phyloP scores from a whole-genome alignment of 1,139 yeast species.

The Scheffersomyces lignicola region DNA sequence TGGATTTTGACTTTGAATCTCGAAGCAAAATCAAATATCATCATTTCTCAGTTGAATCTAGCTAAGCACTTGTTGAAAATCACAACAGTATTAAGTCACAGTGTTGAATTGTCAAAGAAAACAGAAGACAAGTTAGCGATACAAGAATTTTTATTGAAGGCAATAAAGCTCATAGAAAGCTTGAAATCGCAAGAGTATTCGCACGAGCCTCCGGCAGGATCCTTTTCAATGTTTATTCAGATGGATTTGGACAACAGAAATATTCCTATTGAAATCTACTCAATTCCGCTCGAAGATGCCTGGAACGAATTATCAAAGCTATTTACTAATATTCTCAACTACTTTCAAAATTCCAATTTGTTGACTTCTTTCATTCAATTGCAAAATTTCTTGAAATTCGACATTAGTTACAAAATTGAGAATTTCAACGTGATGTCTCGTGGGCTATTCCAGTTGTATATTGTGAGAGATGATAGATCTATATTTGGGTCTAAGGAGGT shows the following conservation, averaged over 20 bases:
- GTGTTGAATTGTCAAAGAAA: conserved; percentile 20
- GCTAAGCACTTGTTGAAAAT: conserved; percentile 26
- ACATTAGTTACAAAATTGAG: conserved; percentile 26
- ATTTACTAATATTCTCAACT: conserved; percentile 29
- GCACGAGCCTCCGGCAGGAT: conserved; percentile 22
- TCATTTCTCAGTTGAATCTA: conserved; percentile 29
- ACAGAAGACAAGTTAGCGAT: conserved; percentile 7
- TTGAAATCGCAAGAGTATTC: background rate
- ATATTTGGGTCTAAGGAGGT: conserved; percentile 35
- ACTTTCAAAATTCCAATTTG: conserved; percentile 21
- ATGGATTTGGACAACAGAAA: conserved; percentile 55
- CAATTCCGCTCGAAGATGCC: conserved; percentile 22
- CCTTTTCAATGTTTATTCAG: conserved; percentile 53
- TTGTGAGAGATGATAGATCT: conserved; percentile 60
- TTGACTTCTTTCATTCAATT: conserved; percentile 34
- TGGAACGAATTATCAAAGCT: conserved; percentile 35
- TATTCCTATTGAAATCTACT: conserved; percentile 50
- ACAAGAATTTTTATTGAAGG: conserved; percentile 7
- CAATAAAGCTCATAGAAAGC: background rate
- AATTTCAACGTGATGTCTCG: conserved; percentile 54
- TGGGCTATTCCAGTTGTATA: conserved; percentile 59
- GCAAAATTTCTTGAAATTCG: conserved; percentile 32
- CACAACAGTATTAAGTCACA: conserved; percentile 18
- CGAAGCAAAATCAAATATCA: conserved; percentile 12
- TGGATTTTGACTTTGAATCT: conserved; percentile 18